These are phyloP conservation scores for Stagonosporopsis cucurbitacearum DNA, from an alignment of 2,329 filamentous ascomycete genomes.

Conservation along the genomic window DNA sequence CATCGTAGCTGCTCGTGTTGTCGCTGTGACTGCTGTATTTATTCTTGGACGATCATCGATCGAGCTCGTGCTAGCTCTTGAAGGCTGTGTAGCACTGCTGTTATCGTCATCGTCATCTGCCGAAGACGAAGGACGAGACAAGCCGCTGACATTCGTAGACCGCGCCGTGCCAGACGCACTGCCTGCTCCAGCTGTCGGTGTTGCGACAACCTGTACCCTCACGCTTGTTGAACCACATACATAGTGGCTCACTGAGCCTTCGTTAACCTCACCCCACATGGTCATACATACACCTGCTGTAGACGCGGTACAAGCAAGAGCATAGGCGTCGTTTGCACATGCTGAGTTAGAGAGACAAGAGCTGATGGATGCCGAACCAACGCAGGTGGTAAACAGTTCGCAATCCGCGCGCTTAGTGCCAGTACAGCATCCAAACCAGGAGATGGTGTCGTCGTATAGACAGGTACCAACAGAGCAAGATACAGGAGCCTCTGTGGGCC, in stretches of 20 bases:
- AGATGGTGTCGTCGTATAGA: constrained; percentile 16
- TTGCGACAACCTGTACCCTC: constrained; percentile 13
- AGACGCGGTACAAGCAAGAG: constrained; percentile 18
- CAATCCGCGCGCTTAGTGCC: constrained; percentile 13
- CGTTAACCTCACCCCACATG: constrained; percentile 8
- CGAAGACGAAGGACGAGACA: background rate
- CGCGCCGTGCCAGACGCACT: background rate
- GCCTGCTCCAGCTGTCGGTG: background rate
- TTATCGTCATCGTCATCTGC: background rate
- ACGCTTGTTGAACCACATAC: constrained; percentile 19
- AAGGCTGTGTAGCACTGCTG: background rate
- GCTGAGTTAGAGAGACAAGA: constrained; percentile 15
- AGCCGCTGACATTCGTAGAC: background rate
- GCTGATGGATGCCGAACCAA: constrained; percentile 18
- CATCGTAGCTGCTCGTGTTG: background rate
- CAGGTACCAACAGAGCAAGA: constrained; percentile 23
- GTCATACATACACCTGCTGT: constrained; percentile 19
- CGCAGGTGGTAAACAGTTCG: constrained; percentile 20
- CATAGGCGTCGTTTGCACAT: constrained; percentile 19
- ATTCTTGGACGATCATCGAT: background rate
- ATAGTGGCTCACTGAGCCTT: constrained; percentile 20
- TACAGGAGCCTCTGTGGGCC: constrained; percentile 13
- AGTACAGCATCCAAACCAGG: constrained; percentile 31
- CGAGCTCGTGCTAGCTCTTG: background rate
- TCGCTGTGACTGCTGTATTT: background rate